Evolutionary conservation across 306 rosid species (phyloP), one percentile per base, ranked within the genome.

Genomic region (Pyrus communis): DNA sequence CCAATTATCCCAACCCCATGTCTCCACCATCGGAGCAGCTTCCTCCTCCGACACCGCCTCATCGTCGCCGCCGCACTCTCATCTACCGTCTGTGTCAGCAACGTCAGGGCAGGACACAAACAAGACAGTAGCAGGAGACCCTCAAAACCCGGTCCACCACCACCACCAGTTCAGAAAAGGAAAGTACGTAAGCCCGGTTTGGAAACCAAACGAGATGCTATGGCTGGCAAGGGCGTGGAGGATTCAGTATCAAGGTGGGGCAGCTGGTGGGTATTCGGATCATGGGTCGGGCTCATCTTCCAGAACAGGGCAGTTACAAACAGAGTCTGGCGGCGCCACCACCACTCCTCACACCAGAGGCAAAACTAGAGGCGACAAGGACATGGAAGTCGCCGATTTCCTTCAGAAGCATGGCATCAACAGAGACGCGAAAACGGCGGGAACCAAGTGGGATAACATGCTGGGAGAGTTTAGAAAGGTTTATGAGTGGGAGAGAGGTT

Each of bases 391-490:
- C 11, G 96, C 99, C 19, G 97, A 93, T 67, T 88, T 85, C 85
- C 87, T 93, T 1, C 91, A 81, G 55, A 83, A 82, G 71, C 87
- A 93, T 67, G 98, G 98, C 7, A 86, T 93, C 12, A 89, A 86
- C 64, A 83, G 98, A 42, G 98, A 91, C 80, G 89, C 96, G 0
- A 93, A 93, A 73, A 93, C 97, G 0, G 93, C 97, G 5, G 99
- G 99, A 23, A 95, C 99, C 0, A 95, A 95, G 78, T 95, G 99
- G 99, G 99, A 95, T 59, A 95, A 95, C 77, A 95, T 95, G 99
- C 74, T 95, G 75, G 99, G 99, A 1, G 99, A 95, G 71, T 95
- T 95, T 59, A 85, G 99, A 80, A 95, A 95, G 80, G 99, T 95
- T 9, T 91, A 89, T 31, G 99, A 95, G 63, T 95, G 99, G 99